phyloP scores from a whole-genome alignment of 2,329 filamentous ascomycete species.

The Thielaviopsis musarum region DNA sequence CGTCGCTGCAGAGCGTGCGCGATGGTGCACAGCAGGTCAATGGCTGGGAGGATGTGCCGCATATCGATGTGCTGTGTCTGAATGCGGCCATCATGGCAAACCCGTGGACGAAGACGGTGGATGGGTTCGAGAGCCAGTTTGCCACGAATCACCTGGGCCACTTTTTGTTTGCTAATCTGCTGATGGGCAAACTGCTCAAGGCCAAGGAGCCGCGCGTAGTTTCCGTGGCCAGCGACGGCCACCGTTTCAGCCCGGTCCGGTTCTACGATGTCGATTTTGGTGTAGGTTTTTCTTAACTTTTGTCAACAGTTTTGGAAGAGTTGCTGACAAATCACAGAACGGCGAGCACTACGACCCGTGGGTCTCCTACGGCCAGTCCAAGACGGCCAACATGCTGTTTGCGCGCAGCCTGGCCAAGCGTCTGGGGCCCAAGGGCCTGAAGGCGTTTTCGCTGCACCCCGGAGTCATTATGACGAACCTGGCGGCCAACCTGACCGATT shows the following conservation, averaged over 20 bases:
- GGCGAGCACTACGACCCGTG: slow-evolving; percentile 12
- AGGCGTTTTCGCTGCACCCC: slow-evolving; percentile 13
- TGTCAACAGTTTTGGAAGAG: too few relatives aligned
- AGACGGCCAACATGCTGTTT: slow-evolving; percentile 18
- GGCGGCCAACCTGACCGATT: background rate
- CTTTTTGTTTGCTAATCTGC: slow-evolving; percentile 28
- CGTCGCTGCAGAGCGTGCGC: slow-evolving; percentile 21
- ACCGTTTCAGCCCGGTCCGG: slow-evolving; percentile 18
- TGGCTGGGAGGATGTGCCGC: slow-evolving; percentile 14
- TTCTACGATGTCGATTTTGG: slow-evolving; percentile 19
- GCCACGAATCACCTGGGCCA: slow-evolving; percentile 29
- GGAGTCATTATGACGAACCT: slow-evolving; percentile 13
- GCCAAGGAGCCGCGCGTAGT: slow-evolving; percentile 20
- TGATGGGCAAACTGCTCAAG: slow-evolving; percentile 18
- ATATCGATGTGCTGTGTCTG: slow-evolving; percentile 25
- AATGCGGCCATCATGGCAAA: slow-evolving; percentile 28
- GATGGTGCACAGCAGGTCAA: slow-evolving; percentile 21
- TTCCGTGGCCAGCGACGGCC: slow-evolving; percentile 23
- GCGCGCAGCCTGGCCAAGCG: slow-evolving; percentile 12
- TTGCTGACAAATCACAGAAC: background rate
- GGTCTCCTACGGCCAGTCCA: slow-evolving; percentile 17
- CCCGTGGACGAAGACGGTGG: slow-evolving; percentile 19
- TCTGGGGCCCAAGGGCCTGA: slow-evolving; percentile 2
- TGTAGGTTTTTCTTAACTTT: too few relatives aligned
- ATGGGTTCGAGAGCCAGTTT: slow-evolving; percentile 29